Evolutionary conservation across 2,329 filamentous ascomycete genomes (phyloP), one percentile per base, ranked within the genome.

Genomic region (Cladosporium velox): DNA sequence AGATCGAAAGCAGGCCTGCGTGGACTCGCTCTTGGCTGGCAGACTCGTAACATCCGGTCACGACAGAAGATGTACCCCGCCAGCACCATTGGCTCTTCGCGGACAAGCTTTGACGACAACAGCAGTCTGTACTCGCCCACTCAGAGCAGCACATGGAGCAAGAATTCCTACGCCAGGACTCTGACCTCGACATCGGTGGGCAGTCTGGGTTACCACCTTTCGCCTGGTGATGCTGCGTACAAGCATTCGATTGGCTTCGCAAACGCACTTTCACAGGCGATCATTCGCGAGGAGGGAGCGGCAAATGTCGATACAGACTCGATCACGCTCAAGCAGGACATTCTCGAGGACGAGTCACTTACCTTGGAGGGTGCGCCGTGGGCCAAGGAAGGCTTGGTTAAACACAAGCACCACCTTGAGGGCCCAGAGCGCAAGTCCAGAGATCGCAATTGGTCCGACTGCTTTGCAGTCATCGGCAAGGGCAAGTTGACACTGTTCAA

Each of bases 161-260:
- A 92, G 73, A 91, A 95, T 74, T 98, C 94, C 0, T 85, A 96
- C 67, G 92, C 93, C 35, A 92, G 96, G 75, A 96, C 93, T 0
- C 89, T 96, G 68, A 93, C 92, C 0, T 94, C 93, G 3, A 91
- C 95, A 83, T 97, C 93, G 4, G 91, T 97, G 73, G 92, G 97
- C 76, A 97, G 93, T 0, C 89, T 98, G 72, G 90, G 89, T 24
- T 93, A 91, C 1, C 86, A 88, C 38, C 90, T 90, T 77, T 88
- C 88, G 5, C 68, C 71, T 15, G 66, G 70, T 30, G 86, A 89
- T 57, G 88, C 88, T 51, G 93, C 96, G 73, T 97, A 94, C 77
- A 93, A 97, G 78, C 93, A 97, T 79, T 96, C 93, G 0, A 97
- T 99, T 75, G 95, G 95, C 0, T 99, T 99, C 75, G 95, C 95